phyloP scores from a whole-genome alignment of 768 basidiomycete species.

The Tephrocybe sp. region DNA sequence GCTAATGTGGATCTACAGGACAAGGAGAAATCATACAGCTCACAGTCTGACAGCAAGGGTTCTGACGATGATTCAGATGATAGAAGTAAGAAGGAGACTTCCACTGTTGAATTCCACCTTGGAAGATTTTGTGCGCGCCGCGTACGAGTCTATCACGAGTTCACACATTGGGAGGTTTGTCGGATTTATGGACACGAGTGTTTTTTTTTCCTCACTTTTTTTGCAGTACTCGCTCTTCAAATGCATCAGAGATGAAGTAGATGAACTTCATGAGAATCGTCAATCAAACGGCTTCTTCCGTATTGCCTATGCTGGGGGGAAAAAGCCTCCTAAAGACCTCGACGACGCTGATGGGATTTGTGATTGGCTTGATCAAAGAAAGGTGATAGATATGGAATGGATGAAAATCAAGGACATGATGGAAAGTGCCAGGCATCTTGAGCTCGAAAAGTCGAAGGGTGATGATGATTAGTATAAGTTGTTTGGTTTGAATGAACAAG shows the following conservation, averaged over 20 bases:
- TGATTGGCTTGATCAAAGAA: conserved; percentile 76
- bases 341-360: conserved; percentile 75
- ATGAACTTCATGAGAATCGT: conserved; percentile 39
- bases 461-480: conserved; percentile 31
- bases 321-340: conserved; percentile 62
- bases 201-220: conserved; percentile 9
- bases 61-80: conserved; percentile 13
- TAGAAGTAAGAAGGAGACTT: conserved; percentile 14
- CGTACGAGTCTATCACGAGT: conserved; percentile 63
- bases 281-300: conserved; percentile 49
- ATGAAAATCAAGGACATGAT: conserved; percentile 68
- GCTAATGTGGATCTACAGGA: conserved; percentile 2
- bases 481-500: background rate
- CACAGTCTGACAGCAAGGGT: conserved; percentile 15
- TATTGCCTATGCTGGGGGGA: conserved; percentile 52
- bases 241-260: conserved; percentile 54
- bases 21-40: conserved; percentile 5
- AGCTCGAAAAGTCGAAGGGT: conserved; percentile 44
- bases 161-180: conserved; percentile 83
- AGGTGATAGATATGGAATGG: conserved; percentile 69
- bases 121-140: conserved; percentile 81
- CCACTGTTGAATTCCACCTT: conserved; percentile 48
- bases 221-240: conserved; percentile 64
- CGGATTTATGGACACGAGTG: background rate
- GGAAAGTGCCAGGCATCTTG: conserved; percentile 67